phyloP scores from a whole-genome alignment of 2,329 filamentous ascomycete genomes.

The Sarocladium brachiariae region DNA sequence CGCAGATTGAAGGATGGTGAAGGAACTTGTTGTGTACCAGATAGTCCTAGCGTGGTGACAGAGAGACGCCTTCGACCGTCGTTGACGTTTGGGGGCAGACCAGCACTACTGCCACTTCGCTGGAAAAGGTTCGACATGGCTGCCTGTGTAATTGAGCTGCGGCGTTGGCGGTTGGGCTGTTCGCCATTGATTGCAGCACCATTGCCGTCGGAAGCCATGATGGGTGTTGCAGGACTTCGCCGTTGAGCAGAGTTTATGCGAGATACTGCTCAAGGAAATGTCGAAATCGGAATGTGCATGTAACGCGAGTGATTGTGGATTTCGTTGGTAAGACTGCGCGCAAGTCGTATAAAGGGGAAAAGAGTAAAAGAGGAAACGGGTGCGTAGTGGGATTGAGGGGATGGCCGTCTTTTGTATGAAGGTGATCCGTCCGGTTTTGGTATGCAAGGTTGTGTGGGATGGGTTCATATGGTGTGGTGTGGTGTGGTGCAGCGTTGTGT shows the following conservation, averaged over 20 bases:
- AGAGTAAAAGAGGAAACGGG: not conserved
- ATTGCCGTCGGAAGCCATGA: constrained; percentile 28
- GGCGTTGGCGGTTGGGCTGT: constrained; percentile 40
- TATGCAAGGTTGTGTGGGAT: constrained; percentile 4
- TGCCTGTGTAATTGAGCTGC: constrained; percentile 50
- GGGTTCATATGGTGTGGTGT: not conserved
- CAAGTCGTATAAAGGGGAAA: not conserved
- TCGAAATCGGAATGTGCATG: not conserved
- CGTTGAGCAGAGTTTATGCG: not conserved
- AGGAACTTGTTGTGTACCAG: constrained; percentile 59
- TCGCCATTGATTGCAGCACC: constrained; percentile 19
- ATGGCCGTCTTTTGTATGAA: not conserved
- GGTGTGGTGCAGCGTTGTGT: constrained; percentile 3
- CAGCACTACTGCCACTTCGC: constrained; percentile 40
- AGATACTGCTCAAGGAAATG: not conserved
- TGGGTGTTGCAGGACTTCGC: constrained; percentile 10
- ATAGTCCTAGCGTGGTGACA: constrained; percentile 67
- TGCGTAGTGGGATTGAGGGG: not conserved
- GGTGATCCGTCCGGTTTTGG: not conserved
- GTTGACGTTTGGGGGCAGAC: constrained; percentile 30
- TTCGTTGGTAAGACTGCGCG: not conserved
- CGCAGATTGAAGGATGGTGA: constrained; percentile 41
- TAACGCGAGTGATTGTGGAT: not conserved
- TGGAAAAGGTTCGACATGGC: constrained; percentile 54
- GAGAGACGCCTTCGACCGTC: constrained; percentile 65